Base-by-base conservation (phyloP, 768 basidiomycete genomes). In the Clavulina sp. region DNA sequence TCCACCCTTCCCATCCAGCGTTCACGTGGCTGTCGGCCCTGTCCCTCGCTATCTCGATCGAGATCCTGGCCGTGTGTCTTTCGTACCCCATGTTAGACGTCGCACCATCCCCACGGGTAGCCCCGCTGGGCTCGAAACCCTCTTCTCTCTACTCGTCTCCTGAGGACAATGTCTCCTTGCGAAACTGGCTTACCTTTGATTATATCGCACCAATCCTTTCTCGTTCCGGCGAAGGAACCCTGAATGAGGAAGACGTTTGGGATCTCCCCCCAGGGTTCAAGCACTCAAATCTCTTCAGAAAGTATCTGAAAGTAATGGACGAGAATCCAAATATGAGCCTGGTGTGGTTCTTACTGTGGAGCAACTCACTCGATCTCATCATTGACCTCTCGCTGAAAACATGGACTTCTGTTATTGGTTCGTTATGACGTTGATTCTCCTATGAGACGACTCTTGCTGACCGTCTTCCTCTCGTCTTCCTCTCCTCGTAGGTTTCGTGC, bases 361-460 rank as follows among this genome's bases (percentile, higher is more conserved):
- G 79, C 4, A 83, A 80, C 60, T 81, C 80, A 1, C 66, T 81
- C 28, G 80, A 83, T 60, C 64, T 83, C 30, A 76, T 78, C 32
- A 63, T 83, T 1, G 76, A 79, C 55, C 53, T 81, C 7, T 51
- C 64, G 2, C 62, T 81, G 24, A 75, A 80, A 57, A 58, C 79
- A 53, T 81, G 77, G 76, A 72, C 70, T 54, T 75, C 76, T 48
- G 62, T 73, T 36, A 64, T 75, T 49, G 74, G 66, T 64, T 31
- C 19, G 73, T 72, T 52, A n/a, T n/a, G n/a, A n/a, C n/a, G n/a
- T 33, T 68, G 58, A 46, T 47, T 49, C 51, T 47, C 50, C 28
- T 46, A 46, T 16, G 43, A 46, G 24, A n/a, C n/a, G n/a, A n/a
- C n/a, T n/a, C n/a, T n/a, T n/a, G n/a, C 34, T 33, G 16, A 16